These are phyloP conservation scores for Rhizopogon vesiculosus DNA, from an alignment of 768 basidiomycete species.

Conservation along the genomic window DNA sequence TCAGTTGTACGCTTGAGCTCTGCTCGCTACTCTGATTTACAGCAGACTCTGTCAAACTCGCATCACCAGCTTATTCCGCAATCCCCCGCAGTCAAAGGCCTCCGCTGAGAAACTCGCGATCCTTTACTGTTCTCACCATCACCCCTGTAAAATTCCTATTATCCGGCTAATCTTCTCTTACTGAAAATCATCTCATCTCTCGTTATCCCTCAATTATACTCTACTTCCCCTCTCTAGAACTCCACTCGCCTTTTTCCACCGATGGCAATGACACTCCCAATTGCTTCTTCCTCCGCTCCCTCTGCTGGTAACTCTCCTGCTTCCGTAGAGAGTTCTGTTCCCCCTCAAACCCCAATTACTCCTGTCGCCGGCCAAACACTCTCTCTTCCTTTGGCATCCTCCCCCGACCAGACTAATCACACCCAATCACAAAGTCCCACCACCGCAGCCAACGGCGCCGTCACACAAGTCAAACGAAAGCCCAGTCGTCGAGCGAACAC, in stretches of 20 bases:
- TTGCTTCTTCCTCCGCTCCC: constrained; percentile 35
- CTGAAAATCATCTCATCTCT: not conserved
- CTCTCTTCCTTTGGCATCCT: constrained; percentile 28
- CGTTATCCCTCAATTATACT: constrained; percentile 8
- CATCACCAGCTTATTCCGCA: constrained; percentile 9
- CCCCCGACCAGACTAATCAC: constrained; percentile 14
- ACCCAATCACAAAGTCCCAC: constrained; percentile 18
- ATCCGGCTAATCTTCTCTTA: constrained; percentile 8
- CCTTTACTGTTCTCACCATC: constrained; percentile 22
- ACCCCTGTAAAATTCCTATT: constrained; percentile 21
- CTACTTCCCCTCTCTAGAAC: constrained; percentile 11
- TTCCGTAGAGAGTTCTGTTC: constrained; percentile 38
- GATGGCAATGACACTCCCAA: constrained; percentile 36
- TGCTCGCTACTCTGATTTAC: constrained; percentile 49
- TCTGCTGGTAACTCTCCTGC: constrained; percentile 34
- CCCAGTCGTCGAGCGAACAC: constrained; percentile 89
- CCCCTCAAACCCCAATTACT: constrained; percentile 46
- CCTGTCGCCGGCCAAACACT: constrained; percentile 31
- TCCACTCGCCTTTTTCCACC: constrained; percentile 4
- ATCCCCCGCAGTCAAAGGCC: constrained; percentile 23
- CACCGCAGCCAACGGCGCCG: constrained; percentile 14
- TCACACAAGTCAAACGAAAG: constrained; percentile 65
- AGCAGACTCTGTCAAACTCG: constrained; percentile 17
- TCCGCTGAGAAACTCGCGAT: constrained; percentile 45
- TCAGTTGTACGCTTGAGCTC: constrained; percentile 63